Base-by-base conservation (phyloP, 1,139 yeast species). In the Saccharomyces hybrid region DNA sequence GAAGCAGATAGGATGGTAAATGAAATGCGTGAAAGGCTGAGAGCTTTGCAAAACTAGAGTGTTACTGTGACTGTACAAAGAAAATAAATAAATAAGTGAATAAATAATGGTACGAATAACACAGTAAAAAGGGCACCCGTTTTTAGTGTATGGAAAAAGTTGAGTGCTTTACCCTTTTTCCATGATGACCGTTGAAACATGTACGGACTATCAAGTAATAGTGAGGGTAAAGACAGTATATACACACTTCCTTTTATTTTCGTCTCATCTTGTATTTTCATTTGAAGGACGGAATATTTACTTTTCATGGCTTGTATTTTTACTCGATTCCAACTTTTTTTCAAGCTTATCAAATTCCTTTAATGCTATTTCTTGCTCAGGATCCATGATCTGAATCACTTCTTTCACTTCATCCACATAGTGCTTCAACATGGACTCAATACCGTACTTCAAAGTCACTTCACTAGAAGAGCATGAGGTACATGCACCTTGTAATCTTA, bases 11-110 rank as follows among this genome's bases (percentile, higher is more conserved):
- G 80, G 57, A 80, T 88, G 63, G 74, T 93, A 57, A 84, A 83
- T 62, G 91, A 84, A 63, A 93, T 93, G 97, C 79, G 96, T 60
- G 93, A 91, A 66, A 75, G 98, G 56, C 76, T 93, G 54, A 84
- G 78, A 64, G 98, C 97, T 0, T 73, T 93, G 57, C 97, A 91
- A 69, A 87, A 83, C 59, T 86, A 67, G 65, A 14, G n/a, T 46
- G 23, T 14, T 23, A 26, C 29, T 46, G 9, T 46, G 48, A 11
- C 6, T 46, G 23, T 46, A 27, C 48, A 26, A 9, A 46, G n/a
- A 16, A 46, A 46, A 16, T 38, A 38, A 34, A 34, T 34, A 34
- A 20, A 20, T 38, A 20, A 20, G 20, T 38, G 25, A 38, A 11
- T 38, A 38, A 38, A 20, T 16, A 38, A 16, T 38, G 44, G 13